These are phyloP conservation scores for Trichoderma guizhouense DNA, from an alignment of 2,329 filamentous ascomycete genomes.

Conservation along the genomic window DNA sequence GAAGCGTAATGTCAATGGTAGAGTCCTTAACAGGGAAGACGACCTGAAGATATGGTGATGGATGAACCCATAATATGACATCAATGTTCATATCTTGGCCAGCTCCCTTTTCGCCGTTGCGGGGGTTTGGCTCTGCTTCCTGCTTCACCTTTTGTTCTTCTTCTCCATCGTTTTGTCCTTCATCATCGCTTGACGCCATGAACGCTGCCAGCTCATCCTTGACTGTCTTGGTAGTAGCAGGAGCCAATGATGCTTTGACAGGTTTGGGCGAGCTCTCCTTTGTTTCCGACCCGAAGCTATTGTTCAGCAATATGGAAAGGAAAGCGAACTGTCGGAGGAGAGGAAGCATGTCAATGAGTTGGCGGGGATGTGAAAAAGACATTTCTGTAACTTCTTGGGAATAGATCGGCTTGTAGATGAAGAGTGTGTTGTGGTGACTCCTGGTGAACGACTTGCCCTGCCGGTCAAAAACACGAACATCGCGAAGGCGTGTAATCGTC, in stretches of 20 bases:
- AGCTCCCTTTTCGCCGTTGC: not conserved
- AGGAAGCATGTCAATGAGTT: conserved; percentile 72
- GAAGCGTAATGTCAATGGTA: conserved; percentile 54
- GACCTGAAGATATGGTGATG: conserved; percentile 48
- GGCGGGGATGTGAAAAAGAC: conserved; percentile 74
- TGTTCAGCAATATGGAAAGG: conserved; percentile 60
- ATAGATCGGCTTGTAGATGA: conserved; percentile 70
- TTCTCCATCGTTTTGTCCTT: not conserved
- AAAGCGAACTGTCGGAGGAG: conserved; percentile 72
- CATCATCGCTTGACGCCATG: conserved; percentile 21
- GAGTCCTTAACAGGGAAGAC: conserved; percentile 50
- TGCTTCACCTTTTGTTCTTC: not conserved
- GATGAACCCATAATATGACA: conserved; percentile 51
- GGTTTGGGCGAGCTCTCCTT: conserved; percentile 18
- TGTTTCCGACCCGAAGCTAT: conserved; percentile 50
- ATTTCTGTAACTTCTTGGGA: conserved; percentile 64
- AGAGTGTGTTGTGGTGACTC: conserved; percentile 58
- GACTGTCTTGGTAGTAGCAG: conserved; percentile 26
- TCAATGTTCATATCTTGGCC: conserved; percentile 40
- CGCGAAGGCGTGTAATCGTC: conserved; percentile 49
- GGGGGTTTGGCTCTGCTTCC: not conserved
- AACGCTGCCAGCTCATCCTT: conserved; percentile 35
- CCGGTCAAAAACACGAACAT: conserved; percentile 41
- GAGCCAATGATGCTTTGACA: conserved; percentile 5
- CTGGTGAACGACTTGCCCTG: conserved; percentile 31